phyloP scores from a whole-genome alignment of 192 early-diverging fungal species.

The Podila horticola region DNA sequence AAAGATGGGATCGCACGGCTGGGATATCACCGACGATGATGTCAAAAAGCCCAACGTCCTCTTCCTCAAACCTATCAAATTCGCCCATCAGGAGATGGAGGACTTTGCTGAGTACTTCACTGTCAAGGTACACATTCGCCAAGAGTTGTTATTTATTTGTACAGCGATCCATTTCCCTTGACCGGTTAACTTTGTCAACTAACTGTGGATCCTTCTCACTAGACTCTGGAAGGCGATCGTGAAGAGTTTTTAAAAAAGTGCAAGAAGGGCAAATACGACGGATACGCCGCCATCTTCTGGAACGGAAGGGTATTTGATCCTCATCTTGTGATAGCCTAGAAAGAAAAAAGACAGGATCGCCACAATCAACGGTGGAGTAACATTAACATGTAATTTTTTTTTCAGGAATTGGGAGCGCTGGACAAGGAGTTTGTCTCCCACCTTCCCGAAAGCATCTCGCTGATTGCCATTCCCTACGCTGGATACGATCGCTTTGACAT shows the following conservation, averaged over 20 bases:
- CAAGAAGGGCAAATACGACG: conserved; percentile 50
- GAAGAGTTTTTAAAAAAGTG: conserved; percentile 24
- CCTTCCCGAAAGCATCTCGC: conserved; percentile 22
- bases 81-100: conserved; percentile 39
- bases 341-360: neutral
- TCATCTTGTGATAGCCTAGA: too few species aligned
- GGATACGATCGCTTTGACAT: conserved; percentile 57
- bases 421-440: conserved; percentile 6
- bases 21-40: conserved; percentile 45
- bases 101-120: conserved; percentile 49
- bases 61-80: conserved; percentile 23
- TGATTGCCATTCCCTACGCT: conserved; percentile 33
- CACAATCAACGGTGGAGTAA: neutral
- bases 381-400: neutral
- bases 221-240: conserved; percentile 26
- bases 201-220: neutral
- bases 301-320: neutral
- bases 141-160: neutral
- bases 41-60: conserved; percentile 49
- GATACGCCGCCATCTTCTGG: conserved; percentile 45
- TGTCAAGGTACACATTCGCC: conserved; percentile 27
- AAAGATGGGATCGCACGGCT: conserved; percentile 51
- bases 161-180: neutral
- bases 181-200: neutral
- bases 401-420: neutral